Evolutionary conservation across 2,329 filamentous ascomycete genomes (phyloP).

Genomic region (Clarireedia homoeocarpa): DNA sequence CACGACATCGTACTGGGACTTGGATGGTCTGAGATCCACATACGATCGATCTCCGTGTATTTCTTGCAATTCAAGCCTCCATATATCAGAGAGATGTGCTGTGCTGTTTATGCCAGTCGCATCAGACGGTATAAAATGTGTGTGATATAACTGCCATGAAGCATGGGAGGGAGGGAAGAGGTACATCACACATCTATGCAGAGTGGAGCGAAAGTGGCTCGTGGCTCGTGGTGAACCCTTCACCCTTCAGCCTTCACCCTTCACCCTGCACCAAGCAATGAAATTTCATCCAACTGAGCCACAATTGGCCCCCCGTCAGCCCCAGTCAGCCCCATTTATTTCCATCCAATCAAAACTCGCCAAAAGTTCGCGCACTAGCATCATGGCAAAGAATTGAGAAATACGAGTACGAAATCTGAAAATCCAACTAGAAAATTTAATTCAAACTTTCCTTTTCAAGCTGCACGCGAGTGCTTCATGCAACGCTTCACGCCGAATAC

Average conservation of each 20-base stretch:
- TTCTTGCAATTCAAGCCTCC: background rate
- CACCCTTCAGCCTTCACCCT: too few relatives aligned
- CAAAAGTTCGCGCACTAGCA: constrained; percentile 5
- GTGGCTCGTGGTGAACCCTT: too few relatives aligned
- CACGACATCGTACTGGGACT: constrained; percentile 3
- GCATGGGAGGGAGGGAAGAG: too few relatives aligned
- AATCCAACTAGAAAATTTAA: constrained; percentile 7
- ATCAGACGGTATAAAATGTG: too few relatives aligned
- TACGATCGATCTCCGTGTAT: background rate
- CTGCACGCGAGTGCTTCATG: too few relatives aligned
- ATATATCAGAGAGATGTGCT: background rate
- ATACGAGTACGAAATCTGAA: background rate
- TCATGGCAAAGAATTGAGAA: background rate
- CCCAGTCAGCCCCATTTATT: background rate
- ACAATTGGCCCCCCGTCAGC: background rate
- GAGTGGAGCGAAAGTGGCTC: too few relatives aligned
- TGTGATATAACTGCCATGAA: too few relatives aligned
- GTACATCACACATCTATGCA: too few relatives aligned
- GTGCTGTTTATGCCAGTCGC: too few relatives aligned
- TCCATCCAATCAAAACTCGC: background rate
- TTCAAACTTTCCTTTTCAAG: background rate
- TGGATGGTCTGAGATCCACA: constrained; percentile 1
- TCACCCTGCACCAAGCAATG: too few relatives aligned
- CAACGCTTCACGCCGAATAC: too few relatives aligned
- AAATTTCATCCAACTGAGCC: background rate